Evolutionary conservation across 495 filamentous ascomycete species (phyloP), one percentile per base, ranked within the genome.

Genomic region (Xylaria sp.): DNA sequence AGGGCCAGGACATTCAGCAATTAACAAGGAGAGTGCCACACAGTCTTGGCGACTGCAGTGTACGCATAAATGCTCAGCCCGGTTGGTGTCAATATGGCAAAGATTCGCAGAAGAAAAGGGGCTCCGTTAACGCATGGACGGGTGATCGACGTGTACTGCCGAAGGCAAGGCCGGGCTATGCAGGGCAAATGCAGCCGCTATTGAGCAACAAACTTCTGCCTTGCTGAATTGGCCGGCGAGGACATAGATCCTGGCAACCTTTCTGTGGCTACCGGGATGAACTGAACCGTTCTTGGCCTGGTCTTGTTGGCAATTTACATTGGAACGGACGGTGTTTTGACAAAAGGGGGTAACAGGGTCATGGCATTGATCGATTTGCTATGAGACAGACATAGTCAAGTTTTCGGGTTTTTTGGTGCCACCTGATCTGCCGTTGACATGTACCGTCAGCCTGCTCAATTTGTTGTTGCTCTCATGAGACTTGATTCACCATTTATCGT

Each of bases 121-220:
- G 26, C 46, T 40, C 3, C 52, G 26, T 63, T 17, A 44, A 29
- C 21, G 37, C 29, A 58, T 57, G 17, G 35, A 55, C 61, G 61
- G 61, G 33, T 66, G 68, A 63, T 70, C 68, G 21, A 70, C 59
- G 53, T 31, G 59, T 24, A 57, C 46, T 65, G 59, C 57, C 57
- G 43, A 62, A 57, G 61, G 33, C 21, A 43, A 40, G 29, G 69
- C 50, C 63, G 37, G 59, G 46, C 59, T 29, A 53, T 41, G 41
- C 46, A 6, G 61, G 61, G 69, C 61, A 48, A 57, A 65, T 70
- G 69, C 69, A 71, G 61, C 50, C 52, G 35, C 24, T 21, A 62
- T 48, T 61, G 2, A 52, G 31, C n/a, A 61, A 50, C 57, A 21
- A 19, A 65, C 17, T 15, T 24, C 26, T 33, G 40, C 8, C 37